Conservation (phyloP, 2,329 filamentous ascomycete genomes). For the Epichloe sylvatica region DNA sequence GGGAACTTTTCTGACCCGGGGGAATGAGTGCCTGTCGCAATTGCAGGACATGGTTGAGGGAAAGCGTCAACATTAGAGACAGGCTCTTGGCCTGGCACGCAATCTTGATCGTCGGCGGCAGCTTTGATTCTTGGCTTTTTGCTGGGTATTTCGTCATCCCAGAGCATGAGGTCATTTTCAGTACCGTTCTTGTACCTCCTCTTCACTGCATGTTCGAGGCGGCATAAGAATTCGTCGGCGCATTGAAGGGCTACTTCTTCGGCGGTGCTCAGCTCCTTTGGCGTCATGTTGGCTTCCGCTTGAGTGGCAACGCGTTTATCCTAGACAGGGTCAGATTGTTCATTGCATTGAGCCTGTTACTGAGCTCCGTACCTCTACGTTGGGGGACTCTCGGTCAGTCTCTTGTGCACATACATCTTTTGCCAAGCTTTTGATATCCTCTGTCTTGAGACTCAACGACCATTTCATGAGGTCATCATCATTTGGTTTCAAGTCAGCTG, state of each 20-base stretch:
- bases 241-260: not conserved
- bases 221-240: constrained; percentile 1
- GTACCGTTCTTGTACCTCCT: not conserved
- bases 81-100: not conserved
- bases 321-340: not conserved
- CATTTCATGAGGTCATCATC: not conserved
- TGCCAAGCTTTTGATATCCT: not conserved
- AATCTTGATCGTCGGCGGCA: too few species aligned
- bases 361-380: not conserved
- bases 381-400: not conserved
- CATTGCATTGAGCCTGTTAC: not conserved
- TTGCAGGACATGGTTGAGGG: not conserved
- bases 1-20: not conserved
- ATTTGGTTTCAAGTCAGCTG: not conserved
- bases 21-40: not conserved
- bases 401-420: not conserved
- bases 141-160: not conserved
- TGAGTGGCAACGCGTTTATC: not conserved
- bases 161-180: not conserved
- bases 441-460: not conserved
- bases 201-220: not conserved
- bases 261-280: not conserved
- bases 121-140: not conserved
- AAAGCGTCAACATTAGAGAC: not conserved
- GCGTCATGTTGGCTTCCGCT: not conserved